phyloP scores from a whole-genome alignment of 208 protist species.

The Trypanosoma mega region DNA sequence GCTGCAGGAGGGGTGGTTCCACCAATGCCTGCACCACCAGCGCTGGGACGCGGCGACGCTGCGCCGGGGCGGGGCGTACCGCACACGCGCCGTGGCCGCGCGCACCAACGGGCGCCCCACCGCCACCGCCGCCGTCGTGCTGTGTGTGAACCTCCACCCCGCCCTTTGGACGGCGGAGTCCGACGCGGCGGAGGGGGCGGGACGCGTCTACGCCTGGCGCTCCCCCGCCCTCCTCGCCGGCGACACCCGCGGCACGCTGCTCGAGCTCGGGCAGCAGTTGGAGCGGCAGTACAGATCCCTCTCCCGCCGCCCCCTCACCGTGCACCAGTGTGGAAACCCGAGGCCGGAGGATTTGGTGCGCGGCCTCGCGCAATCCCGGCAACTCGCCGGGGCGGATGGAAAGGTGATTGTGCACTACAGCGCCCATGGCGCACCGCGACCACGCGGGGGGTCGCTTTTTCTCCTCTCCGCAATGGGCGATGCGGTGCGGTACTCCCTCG shows the following conservation, averaged over 20 bases:
- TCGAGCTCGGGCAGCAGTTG: slow-evolving; percentile 57
- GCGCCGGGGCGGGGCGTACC: slow-evolving; percentile 55
- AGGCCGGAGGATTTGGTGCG: slow-evolving; percentile 52
- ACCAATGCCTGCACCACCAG: slow-evolving; percentile 46
- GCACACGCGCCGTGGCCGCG: slow-evolving; percentile 53
- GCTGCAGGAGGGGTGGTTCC: slow-evolving; percentile 73
- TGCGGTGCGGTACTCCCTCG: slow-evolving; percentile 34
- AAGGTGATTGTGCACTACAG: slow-evolving; percentile 88
- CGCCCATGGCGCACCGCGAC: slow-evolving; percentile 61
- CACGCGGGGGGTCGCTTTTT: slow-evolving; percentile 47
- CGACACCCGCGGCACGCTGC: slow-evolving; percentile 46
- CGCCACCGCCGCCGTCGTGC: slow-evolving; percentile 60
- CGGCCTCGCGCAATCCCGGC: slow-evolving; percentile 57
- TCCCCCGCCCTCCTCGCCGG: slow-evolving; percentile 64
- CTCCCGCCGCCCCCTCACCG: slow-evolving; percentile 55
- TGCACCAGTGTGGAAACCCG: slow-evolving; percentile 52
- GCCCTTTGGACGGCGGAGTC: slow-evolving; percentile 43
- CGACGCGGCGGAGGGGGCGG: slow-evolving; percentile 13
- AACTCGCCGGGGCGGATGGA: slow-evolving; percentile 45
- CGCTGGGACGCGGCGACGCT: slow-evolving; percentile 64
- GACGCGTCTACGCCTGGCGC: slow-evolving; percentile 72
- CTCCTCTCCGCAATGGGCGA: slow-evolving; percentile 33
- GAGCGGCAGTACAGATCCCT: slow-evolving; percentile 71
- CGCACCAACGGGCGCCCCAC: slow-evolving; percentile 49
- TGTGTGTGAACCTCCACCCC: slow-evolving; percentile 69